phyloP scores from a whole-genome alignment of 2,329 filamentous ascomycete genomes.

The Trichoderma cornu-damae region DNA sequence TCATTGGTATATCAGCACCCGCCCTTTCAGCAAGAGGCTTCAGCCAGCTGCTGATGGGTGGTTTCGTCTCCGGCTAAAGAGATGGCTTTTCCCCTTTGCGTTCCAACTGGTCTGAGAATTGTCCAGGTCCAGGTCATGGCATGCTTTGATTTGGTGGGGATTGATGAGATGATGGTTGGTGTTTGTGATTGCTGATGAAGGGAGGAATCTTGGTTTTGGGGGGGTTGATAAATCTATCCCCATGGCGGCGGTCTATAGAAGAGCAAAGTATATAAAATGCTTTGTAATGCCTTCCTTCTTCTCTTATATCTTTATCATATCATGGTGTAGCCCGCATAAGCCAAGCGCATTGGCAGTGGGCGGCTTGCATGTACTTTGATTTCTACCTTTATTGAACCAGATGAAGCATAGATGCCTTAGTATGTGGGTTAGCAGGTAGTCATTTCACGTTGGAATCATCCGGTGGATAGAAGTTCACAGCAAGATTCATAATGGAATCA shows the following conservation, averaged over 20 bases:
- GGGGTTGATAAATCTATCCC: background rate
- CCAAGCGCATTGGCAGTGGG: too few species aligned
- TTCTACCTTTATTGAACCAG: too few species aligned
- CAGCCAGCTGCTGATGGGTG: background rate
- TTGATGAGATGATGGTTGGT: background rate
- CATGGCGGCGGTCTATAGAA: background rate
- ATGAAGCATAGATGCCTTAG: too few species aligned
- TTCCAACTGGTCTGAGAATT: background rate
- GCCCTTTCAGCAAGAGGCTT: background rate
- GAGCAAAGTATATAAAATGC: background rate
- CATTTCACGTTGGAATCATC: too few species aligned
- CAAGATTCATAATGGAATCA: background rate
- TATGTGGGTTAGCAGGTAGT: too few species aligned
- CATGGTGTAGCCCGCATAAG: too few species aligned
- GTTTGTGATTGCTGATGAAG: conserved; percentile 4
- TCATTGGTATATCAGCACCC: background rate
- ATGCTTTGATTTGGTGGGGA: background rate
- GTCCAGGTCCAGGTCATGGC: background rate
- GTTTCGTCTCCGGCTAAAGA: background rate
- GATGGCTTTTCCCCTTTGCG: background rate
- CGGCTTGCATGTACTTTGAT: too few species aligned
- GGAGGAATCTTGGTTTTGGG: background rate
- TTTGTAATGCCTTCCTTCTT: background rate
- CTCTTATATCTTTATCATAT: too few species aligned
- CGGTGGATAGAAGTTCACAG: too few species aligned